Evolutionary conservation across 495 filamentous ascomycete species (phyloP).

Genomic region (Penicillium ucsense): DNA sequence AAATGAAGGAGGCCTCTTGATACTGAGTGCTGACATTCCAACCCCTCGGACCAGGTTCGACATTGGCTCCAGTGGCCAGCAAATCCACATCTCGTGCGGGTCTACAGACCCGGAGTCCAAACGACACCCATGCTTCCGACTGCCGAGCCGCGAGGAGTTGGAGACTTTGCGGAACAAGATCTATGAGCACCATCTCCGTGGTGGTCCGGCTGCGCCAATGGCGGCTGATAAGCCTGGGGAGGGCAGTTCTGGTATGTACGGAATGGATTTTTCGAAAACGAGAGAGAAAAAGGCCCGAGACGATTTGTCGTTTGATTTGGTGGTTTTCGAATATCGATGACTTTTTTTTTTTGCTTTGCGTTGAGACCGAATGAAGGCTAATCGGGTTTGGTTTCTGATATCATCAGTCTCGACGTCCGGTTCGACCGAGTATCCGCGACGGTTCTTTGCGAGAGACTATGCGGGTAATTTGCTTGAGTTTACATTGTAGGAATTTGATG

Average conservation of each 20-base stretch:
- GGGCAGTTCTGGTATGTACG: constrained; percentile 34
- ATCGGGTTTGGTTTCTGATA: too few species aligned
- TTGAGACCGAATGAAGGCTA: too few species aligned
- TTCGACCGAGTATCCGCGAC: constrained; percentile 43
- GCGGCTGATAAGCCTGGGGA: constrained; percentile 47
- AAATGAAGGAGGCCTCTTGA: too few species aligned
- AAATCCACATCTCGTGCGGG: constrained; percentile 48
- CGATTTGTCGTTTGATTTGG: too few species aligned
- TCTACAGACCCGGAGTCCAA: constrained; percentile 34
- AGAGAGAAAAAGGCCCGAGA: too few species aligned
- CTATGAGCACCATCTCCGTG: constrained; percentile 43
- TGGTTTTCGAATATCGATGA: too few species aligned
- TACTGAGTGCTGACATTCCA: too few species aligned
- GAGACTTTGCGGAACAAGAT: constrained; percentile 36
- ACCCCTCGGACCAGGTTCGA: constrained; percentile 35
- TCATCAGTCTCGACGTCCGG: too few species aligned
- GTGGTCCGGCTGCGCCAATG: constrained; percentile 39
- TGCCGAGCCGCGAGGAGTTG: constrained; percentile 36
- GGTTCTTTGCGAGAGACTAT: constrained; percentile 57
- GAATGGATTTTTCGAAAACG: too few species aligned
- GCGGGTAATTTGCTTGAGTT: constrained; percentile 56
- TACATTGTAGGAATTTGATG: constrained; percentile 27
- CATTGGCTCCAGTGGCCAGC: constrained; percentile 46
- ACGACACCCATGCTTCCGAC: constrained; percentile 50
- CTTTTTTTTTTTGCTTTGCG: too few species aligned